These are phyloP conservation scores for Hanseniaspora opuntiae DNA, from an alignment of 805 yeast genomes.

Conservation along the genomic window DNA sequence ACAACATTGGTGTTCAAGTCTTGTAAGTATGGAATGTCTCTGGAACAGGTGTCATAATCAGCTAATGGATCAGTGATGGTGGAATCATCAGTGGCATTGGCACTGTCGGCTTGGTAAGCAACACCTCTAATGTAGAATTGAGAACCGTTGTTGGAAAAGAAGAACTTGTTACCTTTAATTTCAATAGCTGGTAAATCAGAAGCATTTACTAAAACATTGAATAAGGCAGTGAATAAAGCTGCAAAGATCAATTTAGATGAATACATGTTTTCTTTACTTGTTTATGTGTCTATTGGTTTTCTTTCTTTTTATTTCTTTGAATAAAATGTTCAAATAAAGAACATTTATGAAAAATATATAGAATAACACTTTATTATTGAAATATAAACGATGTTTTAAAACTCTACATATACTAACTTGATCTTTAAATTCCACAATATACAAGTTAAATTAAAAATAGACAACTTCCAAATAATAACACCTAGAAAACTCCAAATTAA, in stretches of 20 bases:
- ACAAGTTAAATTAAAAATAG: too few relatives aligned
- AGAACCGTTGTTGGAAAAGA: conserved; percentile 62
- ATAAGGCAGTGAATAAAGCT: conserved; percentile 25
- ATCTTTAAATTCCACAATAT: too few relatives aligned
- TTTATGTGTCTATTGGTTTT: conserved; percentile 21
- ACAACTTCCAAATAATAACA: too few relatives aligned
- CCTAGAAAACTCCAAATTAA: too few relatives aligned
- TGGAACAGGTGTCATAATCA: conserved; percentile 43
- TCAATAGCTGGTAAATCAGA: conserved; percentile 50
- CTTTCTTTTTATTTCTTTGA: conserved; percentile 14
- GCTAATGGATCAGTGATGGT: conserved; percentile 60
- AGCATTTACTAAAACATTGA: conserved; percentile 25
- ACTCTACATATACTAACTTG: not conserved
- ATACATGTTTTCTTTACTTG: conserved; percentile 1
- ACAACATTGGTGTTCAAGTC: conserved; percentile 53
- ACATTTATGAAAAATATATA: too few relatives aligned
- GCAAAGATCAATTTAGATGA: conserved; percentile 9
- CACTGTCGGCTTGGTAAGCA: conserved; percentile 64
- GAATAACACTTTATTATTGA: too few relatives aligned
- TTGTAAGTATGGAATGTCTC: conserved; percentile 62
- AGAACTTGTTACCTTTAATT: conserved; percentile 65
- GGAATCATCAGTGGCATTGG: conserved; percentile 32
- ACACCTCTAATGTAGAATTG: conserved; percentile 67
- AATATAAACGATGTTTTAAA: not conserved
- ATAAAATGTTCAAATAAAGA: too few relatives aligned